A percentile compares a stretch with the other conserved stretches of the same genome.
Conservation (phyloP, 371 early-diverging fungal genomes). For the Funneliformis caledonium region DNA sequence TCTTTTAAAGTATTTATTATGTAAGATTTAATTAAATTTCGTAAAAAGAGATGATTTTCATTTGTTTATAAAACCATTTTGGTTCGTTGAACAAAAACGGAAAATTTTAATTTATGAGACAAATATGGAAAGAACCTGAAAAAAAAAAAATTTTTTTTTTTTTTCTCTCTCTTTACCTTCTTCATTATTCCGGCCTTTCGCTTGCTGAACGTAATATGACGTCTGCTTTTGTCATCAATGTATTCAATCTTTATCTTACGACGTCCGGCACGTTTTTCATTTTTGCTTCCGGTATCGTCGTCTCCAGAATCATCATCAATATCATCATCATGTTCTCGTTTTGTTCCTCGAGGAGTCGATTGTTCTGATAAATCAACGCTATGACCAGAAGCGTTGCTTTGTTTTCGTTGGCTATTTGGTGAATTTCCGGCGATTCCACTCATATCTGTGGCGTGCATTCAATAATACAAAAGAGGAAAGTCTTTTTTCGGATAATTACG, state of each 20-base stretch:
- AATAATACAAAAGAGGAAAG: conserved; percentile 4
- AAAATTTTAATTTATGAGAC: conserved; percentile 23
- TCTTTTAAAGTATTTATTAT: background rate
- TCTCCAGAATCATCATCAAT: conserved; percentile 45
- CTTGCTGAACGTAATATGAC: conserved; percentile 98
- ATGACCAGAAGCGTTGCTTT: conserved; percentile 31
- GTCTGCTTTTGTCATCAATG: conserved; percentile 93
- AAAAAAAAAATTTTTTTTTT: background rate
- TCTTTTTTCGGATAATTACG: conserved; percentile 20
- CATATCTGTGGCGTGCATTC: conserved; percentile 35
- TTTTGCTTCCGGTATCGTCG: conserved; percentile 62
- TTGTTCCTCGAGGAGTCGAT: background rate
- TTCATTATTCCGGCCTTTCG: conserved; percentile 99
- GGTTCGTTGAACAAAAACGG: conserved; percentile 14
- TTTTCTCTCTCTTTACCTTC: conserved; percentile 64
- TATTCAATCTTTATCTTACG: conserved; percentile 97
- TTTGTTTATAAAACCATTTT: conserved; percentile 29
- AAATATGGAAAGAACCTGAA: conserved; percentile 2
- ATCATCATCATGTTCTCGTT: conserved; percentile 42
- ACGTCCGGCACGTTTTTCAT: conserved; percentile 77
- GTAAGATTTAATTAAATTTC: background rate
- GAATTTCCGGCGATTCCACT: background rate
- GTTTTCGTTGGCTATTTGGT: conserved; percentile 29
- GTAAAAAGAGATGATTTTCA: conserved; percentile 1
- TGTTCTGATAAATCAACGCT: conserved; percentile 17